A percentile compares a stretch with the other conserved stretches of the same genome.
Evolutionary conservation across 2,329 filamentous ascomycete genomes (phyloP).

Genomic region (Aspergillus texensis): DNA sequence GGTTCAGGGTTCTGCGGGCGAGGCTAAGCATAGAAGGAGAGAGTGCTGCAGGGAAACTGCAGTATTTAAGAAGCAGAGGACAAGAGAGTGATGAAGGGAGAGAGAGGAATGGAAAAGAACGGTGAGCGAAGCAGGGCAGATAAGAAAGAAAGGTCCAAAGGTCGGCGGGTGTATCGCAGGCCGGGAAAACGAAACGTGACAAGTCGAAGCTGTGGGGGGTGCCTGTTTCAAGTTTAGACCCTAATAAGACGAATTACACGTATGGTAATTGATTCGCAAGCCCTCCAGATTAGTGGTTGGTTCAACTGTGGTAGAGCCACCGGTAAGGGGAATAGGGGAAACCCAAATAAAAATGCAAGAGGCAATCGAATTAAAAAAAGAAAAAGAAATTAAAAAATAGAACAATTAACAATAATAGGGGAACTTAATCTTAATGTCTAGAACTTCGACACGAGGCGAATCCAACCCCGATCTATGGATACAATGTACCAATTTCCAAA

Average conservation of each 20-base stretch:
- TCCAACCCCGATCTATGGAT: background rate
- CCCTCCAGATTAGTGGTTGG: background rate
- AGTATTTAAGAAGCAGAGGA: constrained; percentile 29
- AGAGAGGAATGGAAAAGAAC: constrained; percentile 23
- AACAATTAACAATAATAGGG: background rate
- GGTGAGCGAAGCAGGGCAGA: constrained; percentile 26
- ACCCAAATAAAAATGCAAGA: constrained; percentile 7
- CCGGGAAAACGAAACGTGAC: constrained; percentile 29
- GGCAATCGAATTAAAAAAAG: background rate
- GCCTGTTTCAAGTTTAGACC: constrained; percentile 41
- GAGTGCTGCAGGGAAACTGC: constrained; percentile 33
- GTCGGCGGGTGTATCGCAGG: constrained; percentile 20
- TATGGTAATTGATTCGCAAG: constrained; percentile 7
- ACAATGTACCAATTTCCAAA: background rate
- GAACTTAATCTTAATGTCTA: constrained; percentile 3
- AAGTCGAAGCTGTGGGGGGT: constrained; percentile 29
- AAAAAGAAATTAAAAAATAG: background rate
- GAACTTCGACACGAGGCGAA: constrained; percentile 4
- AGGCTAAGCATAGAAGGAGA: constrained; percentile 46
- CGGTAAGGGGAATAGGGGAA: constrained; percentile 24
- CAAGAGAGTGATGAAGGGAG: constrained; percentile 22
- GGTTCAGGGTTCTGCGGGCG: constrained; percentile 46
- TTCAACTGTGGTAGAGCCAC: constrained; percentile 8
- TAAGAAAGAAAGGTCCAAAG: constrained; percentile 22
- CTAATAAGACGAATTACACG: constrained; percentile 10